Percentiles rank a stretch among this genome's conserved stretches.
phyloP scores from a whole-genome alignment of 768 basidiomycete genomes.

The Mycena latifolia region DNA sequence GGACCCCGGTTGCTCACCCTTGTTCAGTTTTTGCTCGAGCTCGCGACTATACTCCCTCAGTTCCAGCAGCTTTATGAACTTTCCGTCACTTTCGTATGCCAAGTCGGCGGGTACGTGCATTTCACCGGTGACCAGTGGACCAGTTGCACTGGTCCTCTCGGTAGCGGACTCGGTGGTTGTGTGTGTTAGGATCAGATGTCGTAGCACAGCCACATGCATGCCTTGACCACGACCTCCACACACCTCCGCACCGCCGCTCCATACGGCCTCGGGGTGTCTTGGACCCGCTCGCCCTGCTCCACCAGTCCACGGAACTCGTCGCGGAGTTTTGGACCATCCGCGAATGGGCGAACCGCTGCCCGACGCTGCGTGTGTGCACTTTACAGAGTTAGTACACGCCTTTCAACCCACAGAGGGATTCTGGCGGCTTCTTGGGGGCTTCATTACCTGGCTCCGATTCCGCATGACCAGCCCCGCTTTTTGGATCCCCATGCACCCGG shows the following conservation, averaged over 20 bases:
- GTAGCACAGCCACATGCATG: no score
- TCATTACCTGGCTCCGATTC: constrained; percentile 2
- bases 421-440: not conserved
- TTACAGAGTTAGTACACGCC: constrained; percentile 2
- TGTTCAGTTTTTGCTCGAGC: constrained; percentile 8
- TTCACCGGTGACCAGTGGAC: not conserved
- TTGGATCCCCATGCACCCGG: constrained; percentile 9
- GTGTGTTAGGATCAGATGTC: no score
- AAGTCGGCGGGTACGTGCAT: not conserved
- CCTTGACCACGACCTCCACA: no score
- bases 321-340: constrained; percentile 2
- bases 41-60: not conserved
- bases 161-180: no score
- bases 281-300: no score
- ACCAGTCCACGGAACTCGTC: not conserved
- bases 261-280: no score
- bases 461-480: not conserved
- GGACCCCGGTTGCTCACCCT: no score
- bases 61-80: constrained; percentile 8
- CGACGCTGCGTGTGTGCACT: constrained; percentile 7
- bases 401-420: not conserved
- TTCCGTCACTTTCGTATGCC: not conserved
- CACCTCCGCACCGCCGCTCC: no score
- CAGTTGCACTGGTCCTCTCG: no score
- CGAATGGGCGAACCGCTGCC: not conserved